A percentile compares a stretch with the other conserved stretches of the same genome.
phyloP scores from a whole-genome alignment of 177 flowering plant species.

The Vitis hybrid region DNA sequence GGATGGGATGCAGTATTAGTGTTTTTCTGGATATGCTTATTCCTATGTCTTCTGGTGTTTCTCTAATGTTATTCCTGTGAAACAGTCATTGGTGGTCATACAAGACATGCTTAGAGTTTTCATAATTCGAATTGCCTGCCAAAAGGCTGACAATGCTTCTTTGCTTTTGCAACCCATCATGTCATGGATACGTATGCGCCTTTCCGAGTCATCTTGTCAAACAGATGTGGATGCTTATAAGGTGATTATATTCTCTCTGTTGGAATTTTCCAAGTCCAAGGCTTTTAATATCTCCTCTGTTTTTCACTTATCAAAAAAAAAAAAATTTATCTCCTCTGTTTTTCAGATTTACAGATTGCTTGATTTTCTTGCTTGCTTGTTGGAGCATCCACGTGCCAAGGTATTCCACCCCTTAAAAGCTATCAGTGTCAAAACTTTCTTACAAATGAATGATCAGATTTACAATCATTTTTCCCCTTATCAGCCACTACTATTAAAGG shows the following conservation, averaged over 20 bases:
- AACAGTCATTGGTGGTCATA: slow-evolving; percentile 76
- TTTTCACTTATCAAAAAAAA: slow-evolving; percentile 19
- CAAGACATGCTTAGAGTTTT: slow-evolving; percentile 93
- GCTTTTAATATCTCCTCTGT: not conserved
- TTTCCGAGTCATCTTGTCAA: slow-evolving; percentile 38
- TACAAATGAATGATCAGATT: not conserved
- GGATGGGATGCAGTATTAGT: no score
- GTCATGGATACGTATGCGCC: slow-evolving; percentile 49
- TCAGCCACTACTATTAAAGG: slow-evolving; percentile 67
- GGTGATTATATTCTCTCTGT: slow-evolving; percentile 38
- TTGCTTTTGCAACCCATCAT: slow-evolving; percentile 65
- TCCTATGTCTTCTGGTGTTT: not conserved
- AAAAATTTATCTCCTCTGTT: not conserved
- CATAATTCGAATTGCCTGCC: slow-evolving; percentile 72
- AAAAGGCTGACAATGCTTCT: slow-evolving; percentile 56
- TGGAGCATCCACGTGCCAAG: slow-evolving; percentile 91
- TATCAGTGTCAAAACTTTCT: no score
- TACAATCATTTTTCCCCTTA: slow-evolving; percentile 4
- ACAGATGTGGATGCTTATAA: slow-evolving; percentile 75
- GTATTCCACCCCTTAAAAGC: slow-evolving; percentile 28
- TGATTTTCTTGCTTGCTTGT: slow-evolving; percentile 63
- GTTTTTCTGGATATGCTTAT: not conserved
- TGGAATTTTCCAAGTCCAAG: not conserved
- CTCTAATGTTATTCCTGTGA: slow-evolving; percentile 7
- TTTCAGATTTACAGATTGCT: slow-evolving; percentile 65